Base-by-base conservation (phyloP, 176 grass and related monocot species). In the Tuctoria greenei region DNA sequence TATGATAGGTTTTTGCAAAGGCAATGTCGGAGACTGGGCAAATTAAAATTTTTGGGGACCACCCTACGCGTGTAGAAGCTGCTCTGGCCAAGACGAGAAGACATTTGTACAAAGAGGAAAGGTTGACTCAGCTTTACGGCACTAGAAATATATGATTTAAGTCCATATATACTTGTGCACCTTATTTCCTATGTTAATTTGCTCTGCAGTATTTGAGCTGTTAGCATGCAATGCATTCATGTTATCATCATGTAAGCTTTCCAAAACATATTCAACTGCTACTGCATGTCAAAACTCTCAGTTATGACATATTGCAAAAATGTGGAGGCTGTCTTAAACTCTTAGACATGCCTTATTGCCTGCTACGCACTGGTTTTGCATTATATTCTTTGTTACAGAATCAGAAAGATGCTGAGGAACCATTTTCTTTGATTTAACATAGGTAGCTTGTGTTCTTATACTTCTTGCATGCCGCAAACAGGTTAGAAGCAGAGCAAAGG, bases 11-110 rank as follows among this genome's bases (percentile, higher is more conserved):
- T 67, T 95, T 98, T 75, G 86, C 95, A 89, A 98, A 98, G 86
- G 91, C 91, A 69, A 98, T 94, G 91, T 76, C 95, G 3, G 88
- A 98, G 66, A 92, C 75, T 62, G 95, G 95, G 18, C 95, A 98
- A 82, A 98, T 90, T 77, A 90, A 98, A 74, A 82, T 98, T 67
- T 98, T 92, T 80, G 95, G 95, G 21, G 88, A 94, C 68, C 39
- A 98, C 36, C 95, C 95, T 72, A 84, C 95, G 51, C 66, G 71
- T 67, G 89, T 91, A 86, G 95, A 98, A 81, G 77, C 79, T 86
- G 89, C 86, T 88, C 88, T 98, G 84, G 89, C 95, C 66, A 94
- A 84, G 89, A 84, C 95, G 74, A 92, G 95, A 98, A 86, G 85
- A 25, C 80, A 92, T 81, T 65, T 98, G 81, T 93, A 84, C 65